Percentiles rank a stretch among this genome's conserved stretches.
These are phyloP conservation scores for Pseudopithomyces chartarum DNA, from an alignment of 2,329 filamentous ascomycete genomes.

Conservation along the genomic window DNA sequence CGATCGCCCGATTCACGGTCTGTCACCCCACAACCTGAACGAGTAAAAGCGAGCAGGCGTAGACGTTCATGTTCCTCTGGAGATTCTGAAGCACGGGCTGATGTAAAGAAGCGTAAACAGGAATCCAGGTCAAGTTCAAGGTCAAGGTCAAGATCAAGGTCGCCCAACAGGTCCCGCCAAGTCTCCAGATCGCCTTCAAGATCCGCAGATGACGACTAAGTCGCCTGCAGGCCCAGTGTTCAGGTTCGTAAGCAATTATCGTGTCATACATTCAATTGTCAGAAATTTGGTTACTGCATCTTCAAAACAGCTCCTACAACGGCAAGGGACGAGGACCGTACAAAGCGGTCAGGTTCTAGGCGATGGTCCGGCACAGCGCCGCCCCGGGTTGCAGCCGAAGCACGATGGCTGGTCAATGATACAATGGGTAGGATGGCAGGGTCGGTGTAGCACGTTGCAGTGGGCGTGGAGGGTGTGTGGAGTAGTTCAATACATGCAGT, in stretches of 20 bases:
- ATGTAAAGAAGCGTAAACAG: slow-evolving; percentile 56
- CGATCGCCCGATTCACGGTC: slow-evolving; percentile 46
- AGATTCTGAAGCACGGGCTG: slow-evolving; percentile 53
- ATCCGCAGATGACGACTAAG: background rate
- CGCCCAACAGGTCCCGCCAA: slow-evolving; percentile 27
- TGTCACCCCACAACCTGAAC: slow-evolving; percentile 44
- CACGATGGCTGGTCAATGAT: background rate
- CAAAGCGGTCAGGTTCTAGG: background rate
- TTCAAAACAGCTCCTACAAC: background rate
- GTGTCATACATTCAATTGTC: background rate
- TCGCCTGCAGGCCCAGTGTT: too few species aligned
- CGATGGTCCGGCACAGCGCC: background rate
- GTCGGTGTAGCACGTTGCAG: background rate
- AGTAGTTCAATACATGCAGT: background rate
- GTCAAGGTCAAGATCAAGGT: too few species aligned
- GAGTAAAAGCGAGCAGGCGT: slow-evolving; percentile 47
- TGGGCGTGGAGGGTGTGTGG: background rate
- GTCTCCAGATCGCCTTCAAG: slow-evolving; percentile 1
- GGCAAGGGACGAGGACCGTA: background rate
- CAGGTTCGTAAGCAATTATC: background rate
- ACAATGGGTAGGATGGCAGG: background rate
- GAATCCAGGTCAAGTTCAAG: slow-evolving; percentile 37
- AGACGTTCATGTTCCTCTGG: slow-evolving; percentile 52
- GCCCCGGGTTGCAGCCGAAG: too few species aligned
- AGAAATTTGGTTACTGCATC: background rate